Evolutionary conservation across 345 rosid genomes (phyloP).

Genomic region (Linum tenue): DNA sequence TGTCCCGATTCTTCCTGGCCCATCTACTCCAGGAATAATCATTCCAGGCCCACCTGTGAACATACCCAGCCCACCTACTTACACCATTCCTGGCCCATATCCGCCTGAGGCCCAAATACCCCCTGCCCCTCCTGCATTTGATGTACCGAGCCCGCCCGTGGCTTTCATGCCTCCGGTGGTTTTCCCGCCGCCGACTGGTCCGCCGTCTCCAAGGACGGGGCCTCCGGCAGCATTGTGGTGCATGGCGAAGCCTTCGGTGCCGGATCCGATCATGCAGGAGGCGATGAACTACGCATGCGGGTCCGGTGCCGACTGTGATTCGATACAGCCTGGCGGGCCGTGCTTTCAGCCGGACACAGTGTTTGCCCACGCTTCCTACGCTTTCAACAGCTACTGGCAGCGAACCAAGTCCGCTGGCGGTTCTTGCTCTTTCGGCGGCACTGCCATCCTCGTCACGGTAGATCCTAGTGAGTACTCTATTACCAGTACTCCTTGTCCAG

Average conservation of each 20-base stretch:
- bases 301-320: conserved; percentile 76
- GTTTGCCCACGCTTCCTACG: conserved; percentile 80
- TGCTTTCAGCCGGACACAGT: conserved; percentile 72
- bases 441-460: conserved; percentile 76
- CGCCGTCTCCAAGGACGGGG: conserved; percentile 38
- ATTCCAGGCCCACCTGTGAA: conserved; percentile 11
- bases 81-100: neutral
- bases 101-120: conserved; percentile 12
- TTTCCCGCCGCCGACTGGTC: conserved; percentile 68
- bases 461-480: conserved; percentile 61
- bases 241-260: conserved; percentile 87
- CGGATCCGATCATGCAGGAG: conserved; percentile 85
- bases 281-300: conserved; percentile 95
- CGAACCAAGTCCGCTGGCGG: conserved; percentile 66
- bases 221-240: conserved; percentile 66
- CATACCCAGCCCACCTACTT: neutral
- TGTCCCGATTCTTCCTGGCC: conserved; percentile 6
- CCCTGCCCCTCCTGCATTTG: neutral
- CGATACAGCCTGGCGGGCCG: conserved; percentile 52
- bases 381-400: conserved; percentile 94
- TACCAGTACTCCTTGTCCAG: too few species aligned
- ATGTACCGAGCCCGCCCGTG: conserved; percentile 35
- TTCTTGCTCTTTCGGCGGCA: conserved; percentile 86
- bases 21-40: neutral
- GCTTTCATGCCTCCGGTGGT: conserved; percentile 59